Evolutionary conservation across 768 basidiomycete species (phyloP), one percentile per base, ranked within the genome.

Genomic region (Boletus pseudo-olivaceus): DNA sequence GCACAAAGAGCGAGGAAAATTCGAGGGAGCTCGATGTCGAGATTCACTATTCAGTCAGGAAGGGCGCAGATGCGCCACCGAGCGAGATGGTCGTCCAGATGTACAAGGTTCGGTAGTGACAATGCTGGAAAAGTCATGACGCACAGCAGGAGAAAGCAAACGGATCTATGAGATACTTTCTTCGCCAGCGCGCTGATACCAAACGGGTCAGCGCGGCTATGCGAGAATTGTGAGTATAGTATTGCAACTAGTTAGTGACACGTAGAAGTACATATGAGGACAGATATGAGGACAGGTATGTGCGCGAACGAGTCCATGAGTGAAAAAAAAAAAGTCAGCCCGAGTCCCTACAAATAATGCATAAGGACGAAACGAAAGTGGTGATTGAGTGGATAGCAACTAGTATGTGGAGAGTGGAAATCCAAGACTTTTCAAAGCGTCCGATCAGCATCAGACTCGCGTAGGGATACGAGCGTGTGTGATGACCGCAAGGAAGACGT

Each of bases 1-100:
- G 90, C 64, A 79, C 78, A 57, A 98, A 98, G 76, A 90, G 83
- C 64, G 73, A 77, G 33, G 75, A 72, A 5, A 98, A 98, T 68
- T 85, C 89, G 38, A 78, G 96, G 45, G 95, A 97, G 67, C 73
- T 98, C 44, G 88, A 95, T 57, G 83, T 98, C 14, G 94, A 96
- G 74, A 90, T 98, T 35, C 92, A 94, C 68, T 94, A 79, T 65
- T 59, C 69, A 0, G 72, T 87, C 58, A 77, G 73, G 17, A 76
- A 80, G 9, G 69, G 74, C 19, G 64, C 55, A 12, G 71, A 68
- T 26, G 60, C 46, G 17, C 61, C 72, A 26, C 51, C 68, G 6
- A 61, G 67, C 33, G 79, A 82, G 33, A 74, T 78, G n/a, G 72
- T 82, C 20, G 85, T 91, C 20, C 88, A 92, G 67, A 83, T 88